phyloP scores from a whole-genome alignment of 2,329 filamentous ascomycete genomes.

The Plenodomus lindquistii region DNA sequence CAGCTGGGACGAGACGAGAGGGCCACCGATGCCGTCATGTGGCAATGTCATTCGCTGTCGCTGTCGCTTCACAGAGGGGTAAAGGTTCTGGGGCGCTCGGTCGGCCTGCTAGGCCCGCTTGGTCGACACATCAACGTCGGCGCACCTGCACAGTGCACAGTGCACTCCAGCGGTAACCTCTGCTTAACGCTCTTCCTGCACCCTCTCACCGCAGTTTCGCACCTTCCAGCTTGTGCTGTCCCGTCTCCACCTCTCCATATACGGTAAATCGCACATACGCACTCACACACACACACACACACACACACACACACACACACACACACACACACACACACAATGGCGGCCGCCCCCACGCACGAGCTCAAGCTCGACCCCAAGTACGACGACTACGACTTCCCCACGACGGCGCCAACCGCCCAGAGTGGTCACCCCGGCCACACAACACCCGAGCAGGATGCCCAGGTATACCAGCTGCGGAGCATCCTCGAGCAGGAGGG shows the following conservation, averaged over 20 bases:
- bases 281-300: no score
- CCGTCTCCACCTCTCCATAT: constrained; percentile 2
- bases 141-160: constrained; percentile 21
- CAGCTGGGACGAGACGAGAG: background rate
- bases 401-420: constrained; percentile 71
- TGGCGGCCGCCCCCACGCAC: constrained; percentile 32
- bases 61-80: constrained; percentile 15
- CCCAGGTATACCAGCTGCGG: constrained; percentile 83
- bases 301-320: no score
- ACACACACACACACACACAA: constrained; percentile 13
- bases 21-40: constrained; percentile 16
- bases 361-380: constrained; percentile 71
- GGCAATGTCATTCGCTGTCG: constrained; percentile 5
- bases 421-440: constrained; percentile 84
- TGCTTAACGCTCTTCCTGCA: background rate
- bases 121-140: constrained; percentile 29
- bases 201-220: constrained; percentile 1
- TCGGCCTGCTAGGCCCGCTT: constrained; percentile 26
- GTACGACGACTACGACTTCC: constrained; percentile 96
- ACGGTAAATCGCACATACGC: background rate
- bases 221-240: constrained; percentile 3
- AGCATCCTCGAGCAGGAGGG: constrained; percentile 82
- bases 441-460: constrained; percentile 84
- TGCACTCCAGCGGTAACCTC: no score
- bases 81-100: constrained; percentile 16